Evolutionary conservation across 495 filamentous ascomycete species (phyloP), one percentile per base, ranked within the genome.

Genomic region (Cercophora sp.): DNA sequence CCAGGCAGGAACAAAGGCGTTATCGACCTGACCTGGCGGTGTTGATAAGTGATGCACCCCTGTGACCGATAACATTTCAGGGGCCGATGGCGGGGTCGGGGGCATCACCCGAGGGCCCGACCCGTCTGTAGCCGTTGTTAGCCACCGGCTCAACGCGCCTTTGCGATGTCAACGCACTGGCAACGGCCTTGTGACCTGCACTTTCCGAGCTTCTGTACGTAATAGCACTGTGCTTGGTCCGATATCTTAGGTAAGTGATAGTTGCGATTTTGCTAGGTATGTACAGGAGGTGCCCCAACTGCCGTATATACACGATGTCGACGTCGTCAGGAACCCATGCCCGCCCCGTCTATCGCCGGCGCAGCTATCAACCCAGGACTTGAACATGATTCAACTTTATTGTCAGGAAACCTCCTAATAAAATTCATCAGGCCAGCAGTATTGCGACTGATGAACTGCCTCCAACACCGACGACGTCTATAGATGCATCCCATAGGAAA

Each of bases 91-190:
- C 56, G 51, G 51, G 56, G 23, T n/a, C 11, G 26, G 10, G n/a
- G 44, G 15, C 25, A 6, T 58, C 36, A 37, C 26, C 41, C n/a
- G n/a, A n/a, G n/a, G n/a, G n/a, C n/a, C n/a, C n/a, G 24, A 44
- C 41, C 51, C 51, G 56, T 31, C 46, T 42, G 27, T 55, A 58
- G 37, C 51, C 55, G 55, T 29, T 35, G 34, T 42, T 54, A 57
- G 22, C 51, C 55, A 32, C 27, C 24, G 47, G 4, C 31, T 35
- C 37, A 46, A 31, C 15, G 9, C 16, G 26, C 4, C 22, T 16
- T 9, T 47, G 13, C n/a, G 23, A 24, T 13, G 15, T 20, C 5
- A 22, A 42, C 22, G 24, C 25, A 15, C 31, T 11, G n/a, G n/a
- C n/a, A n/a, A n/a, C n/a, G n/a, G n/a, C 49, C 49, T 31, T 43